Base-by-base conservation (phyloP, 1,284 basidiomycete species). In the Boletus nobilissimus region DNA sequence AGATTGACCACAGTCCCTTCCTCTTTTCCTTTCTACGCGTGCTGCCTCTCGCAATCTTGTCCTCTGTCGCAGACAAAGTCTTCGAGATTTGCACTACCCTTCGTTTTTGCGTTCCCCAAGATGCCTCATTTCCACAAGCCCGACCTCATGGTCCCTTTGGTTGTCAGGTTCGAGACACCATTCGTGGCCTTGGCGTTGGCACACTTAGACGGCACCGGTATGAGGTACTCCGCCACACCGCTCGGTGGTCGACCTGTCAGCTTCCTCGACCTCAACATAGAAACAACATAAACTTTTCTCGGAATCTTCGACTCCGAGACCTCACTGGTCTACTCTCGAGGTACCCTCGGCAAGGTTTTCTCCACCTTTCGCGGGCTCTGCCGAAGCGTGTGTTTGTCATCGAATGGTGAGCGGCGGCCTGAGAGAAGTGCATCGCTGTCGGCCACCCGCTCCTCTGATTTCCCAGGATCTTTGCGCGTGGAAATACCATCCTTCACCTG, bases 1-100 rank as follows among this genome's bases (percentile, higher is more conserved):
- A 83, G 62, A 83, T 83, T 0, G 82, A 83, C 83, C 83, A 80
- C 19, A 78, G 32, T 22, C 83, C 84, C 69, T 80, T 85, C 77
- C 76, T 76, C 76, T 72, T 85, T 54, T 77, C 81, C 71, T 76
- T 84, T 68, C 51, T 82, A n/a, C 80, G 81, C 14, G 39, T 18
- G 5, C 10, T 32, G 19, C 36, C 60, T 36, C 34, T 36, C 22
- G 32, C 60, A n/a, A 34, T 68, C 70, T 75, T 68, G 65, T 83
- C 81, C 76, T 84, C 81, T 63, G 48, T 65, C 34, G 76, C 69
- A 29, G 69, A 75, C 32, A 75, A 75, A 43, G 32, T 73, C 38
- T 70, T n/a, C n/a, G n/a, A n/a, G n/a, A n/a, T n/a, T 80, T 13
- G 10, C 19, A 9, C 76, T 40, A 11, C 74, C 69, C 64, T 69